These are phyloP conservation scores for Rhodotorula sp. DNA, from an alignment of 1,284 basidiomycete genomes.

Conservation along the genomic window DNA sequence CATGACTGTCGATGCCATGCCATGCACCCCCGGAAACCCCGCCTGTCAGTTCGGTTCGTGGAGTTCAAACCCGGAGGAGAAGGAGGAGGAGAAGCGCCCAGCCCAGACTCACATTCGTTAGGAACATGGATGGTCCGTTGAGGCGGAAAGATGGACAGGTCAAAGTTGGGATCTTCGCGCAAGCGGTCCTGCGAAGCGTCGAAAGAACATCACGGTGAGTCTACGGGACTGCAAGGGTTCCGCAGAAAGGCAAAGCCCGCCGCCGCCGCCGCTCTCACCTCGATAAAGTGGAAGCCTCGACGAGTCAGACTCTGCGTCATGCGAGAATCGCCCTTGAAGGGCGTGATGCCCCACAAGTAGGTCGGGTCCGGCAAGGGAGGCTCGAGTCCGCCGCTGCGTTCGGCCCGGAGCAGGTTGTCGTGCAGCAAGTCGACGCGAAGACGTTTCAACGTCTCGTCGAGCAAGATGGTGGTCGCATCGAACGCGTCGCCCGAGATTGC, in stretches of 20 bases:
- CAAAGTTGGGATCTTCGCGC: constrained; percentile 9
- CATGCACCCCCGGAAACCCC: neutral
- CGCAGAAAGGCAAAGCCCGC: neutral
- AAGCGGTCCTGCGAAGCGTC: constrained; percentile 13
- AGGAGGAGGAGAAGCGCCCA: neutral
- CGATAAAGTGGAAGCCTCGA: constrained; percentile 17
- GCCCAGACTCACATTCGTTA: constrained; percentile 8
- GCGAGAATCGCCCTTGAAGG: constrained; percentile 24
- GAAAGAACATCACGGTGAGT: neutral
- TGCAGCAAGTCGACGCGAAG: constrained; percentile 8
- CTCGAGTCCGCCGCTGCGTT: constrained; percentile 2
- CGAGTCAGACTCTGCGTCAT: constrained; percentile 27
- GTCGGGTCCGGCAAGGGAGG: constrained; percentile 16
- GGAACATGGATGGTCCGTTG: constrained; percentile 22
- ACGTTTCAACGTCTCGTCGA: constrained; percentile 17
- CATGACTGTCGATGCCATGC: constrained; percentile 8
- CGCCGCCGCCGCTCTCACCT: constrained; percentile 1
- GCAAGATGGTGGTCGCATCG: constrained; percentile 24
- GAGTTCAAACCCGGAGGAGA: neutral
- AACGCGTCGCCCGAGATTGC: constrained; percentile 27
- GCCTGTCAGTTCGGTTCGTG: too few species aligned
- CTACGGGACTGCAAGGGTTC: too few species aligned
- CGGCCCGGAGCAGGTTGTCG: constrained; percentile 12
- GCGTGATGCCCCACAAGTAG: constrained; percentile 26
- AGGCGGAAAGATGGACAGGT: constrained; percentile 23